These are phyloP conservation scores for Chaetomium olivaceum DNA, from an alignment of 2,329 filamentous ascomycete species.

Conservation along the genomic window DNA sequence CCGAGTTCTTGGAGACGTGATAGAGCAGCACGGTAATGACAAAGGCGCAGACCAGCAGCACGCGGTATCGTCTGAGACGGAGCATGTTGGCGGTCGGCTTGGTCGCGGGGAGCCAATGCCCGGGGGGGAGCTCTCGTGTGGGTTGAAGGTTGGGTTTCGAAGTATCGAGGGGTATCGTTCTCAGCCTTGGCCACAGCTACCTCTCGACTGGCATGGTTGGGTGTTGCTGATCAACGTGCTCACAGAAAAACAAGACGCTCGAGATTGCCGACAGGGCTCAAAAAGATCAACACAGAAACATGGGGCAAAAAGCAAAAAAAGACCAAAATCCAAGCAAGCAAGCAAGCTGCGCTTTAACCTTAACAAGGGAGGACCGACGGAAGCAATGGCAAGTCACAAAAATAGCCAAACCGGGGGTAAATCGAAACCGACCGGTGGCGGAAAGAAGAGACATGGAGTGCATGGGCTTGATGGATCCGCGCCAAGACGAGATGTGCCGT, in stretches of 20 bases:
- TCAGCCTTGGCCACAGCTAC: not conserved
- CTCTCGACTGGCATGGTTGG: slow-evolving; percentile 13
- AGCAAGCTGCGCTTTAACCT: too few species aligned
- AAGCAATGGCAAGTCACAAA: not conserved
- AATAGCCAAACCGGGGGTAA: slow-evolving; percentile 10
- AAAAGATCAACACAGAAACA: not conserved
- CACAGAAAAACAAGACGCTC: not conserved
- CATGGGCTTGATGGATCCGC: not conserved
- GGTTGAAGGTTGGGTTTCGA: not conserved
- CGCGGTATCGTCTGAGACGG: slow-evolving; percentile 61
- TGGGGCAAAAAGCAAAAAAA: not conserved
- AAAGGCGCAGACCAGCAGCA: slow-evolving; percentile 58
- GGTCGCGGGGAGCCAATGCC: not conserved
- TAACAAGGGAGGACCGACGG: not conserved
- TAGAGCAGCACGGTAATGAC: slow-evolving; percentile 57
- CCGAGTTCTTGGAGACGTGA: slow-evolving; percentile 47
- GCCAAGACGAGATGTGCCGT: slow-evolving; percentile 3
- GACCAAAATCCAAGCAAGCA: not conserved
- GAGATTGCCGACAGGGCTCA: not conserved
- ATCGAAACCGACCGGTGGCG: not conserved
- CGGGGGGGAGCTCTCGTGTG: not conserved
- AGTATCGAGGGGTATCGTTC: not conserved
- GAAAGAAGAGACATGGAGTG: not conserved
- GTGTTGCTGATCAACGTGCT: not conserved
- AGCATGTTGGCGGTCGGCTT: slow-evolving; percentile 42